Base-by-base conservation (phyloP, 2,329 filamentous ascomycete genomes). In the Stagonosporopsis chrysanthemi region DNA sequence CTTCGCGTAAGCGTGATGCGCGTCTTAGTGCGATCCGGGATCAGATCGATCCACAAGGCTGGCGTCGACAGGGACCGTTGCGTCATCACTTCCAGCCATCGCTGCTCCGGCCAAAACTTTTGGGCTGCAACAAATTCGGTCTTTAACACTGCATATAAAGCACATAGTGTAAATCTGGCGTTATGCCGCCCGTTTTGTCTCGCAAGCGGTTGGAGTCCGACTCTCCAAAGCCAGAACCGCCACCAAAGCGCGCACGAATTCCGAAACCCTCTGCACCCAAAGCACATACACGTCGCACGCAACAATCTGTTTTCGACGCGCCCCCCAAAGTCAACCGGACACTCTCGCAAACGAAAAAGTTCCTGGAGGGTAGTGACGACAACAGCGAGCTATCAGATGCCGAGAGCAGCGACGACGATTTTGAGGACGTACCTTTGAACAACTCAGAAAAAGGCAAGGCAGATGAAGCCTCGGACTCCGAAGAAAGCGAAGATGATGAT, bases 161-260 rank as follows among this genome's bases (percentile, higher is more conserved):
- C 8, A 19, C 2, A 29, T 35, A 22, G 19, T 5, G 2, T 4
- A 23, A 3, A 2, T 26, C 14, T 26, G 58, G 55, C 52, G 58
- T 17, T 17, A 92, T 92, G 89, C 88, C 89, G 68, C 88, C 89
- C 23, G 79, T 84, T 63, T 81, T 90, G 15, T 82, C 87, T 45
- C 86, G 87, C 65, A 92, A 92, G 77, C 84, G 88, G 59, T 67
- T 86, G 64, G 84, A 82, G 35, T 65, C 65, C n/a, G 61, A 66
- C 58, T 84, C 85, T 1, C 77, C 82, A 0, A 75, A 78, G 2
- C 74, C 78, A 26, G 68, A 73, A 29, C 68, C 75, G 41, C 62
- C 61, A 36, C 53, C 65, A 11, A 75, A 74, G 56, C 66, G 70
- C 19, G 49, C 63, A 17, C 61, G 66, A 36, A 61, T 61, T 38